Conservation (phyloP, 2,329 filamentous ascomycete genomes). For the Fusarium illudens region DNA sequence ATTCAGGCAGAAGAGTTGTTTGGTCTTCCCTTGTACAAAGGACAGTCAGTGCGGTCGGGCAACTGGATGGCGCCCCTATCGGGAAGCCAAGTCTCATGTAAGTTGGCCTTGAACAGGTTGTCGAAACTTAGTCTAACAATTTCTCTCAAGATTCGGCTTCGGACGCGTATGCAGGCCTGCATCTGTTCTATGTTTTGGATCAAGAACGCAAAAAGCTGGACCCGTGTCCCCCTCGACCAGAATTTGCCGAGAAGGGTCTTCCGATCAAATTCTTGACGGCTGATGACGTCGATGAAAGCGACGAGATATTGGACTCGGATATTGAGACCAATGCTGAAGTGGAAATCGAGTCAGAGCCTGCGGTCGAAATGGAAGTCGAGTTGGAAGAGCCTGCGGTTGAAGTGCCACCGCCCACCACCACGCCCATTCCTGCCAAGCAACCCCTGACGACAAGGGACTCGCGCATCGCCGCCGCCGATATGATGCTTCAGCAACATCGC, state of each 20-base stretch:
- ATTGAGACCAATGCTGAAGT: constrained; percentile 39
- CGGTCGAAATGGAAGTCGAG: neutral
- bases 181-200: constrained; percentile 78
- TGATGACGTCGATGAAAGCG: constrained; percentile 44
- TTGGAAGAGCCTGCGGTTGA: neutral
- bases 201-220: constrained; percentile 70
- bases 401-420: constrained; percentile 1
- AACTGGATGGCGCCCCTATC: constrained; percentile 75
- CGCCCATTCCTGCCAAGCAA: neutral
- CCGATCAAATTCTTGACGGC: constrained; percentile 64
- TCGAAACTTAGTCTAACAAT: constrained; percentile 2
- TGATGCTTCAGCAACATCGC: constrained; percentile 49
- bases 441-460: constrained; percentile 44
- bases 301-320: constrained; percentile 42
- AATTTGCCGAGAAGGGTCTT: constrained; percentile 70
- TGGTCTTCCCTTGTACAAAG: constrained; percentile 79
- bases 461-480: constrained; percentile 55
- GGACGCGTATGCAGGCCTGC: constrained; percentile 81
- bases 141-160: constrained; percentile 72
- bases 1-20: constrained; percentile 76
- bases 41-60: constrained; percentile 71
- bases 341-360: constrained; percentile 4
- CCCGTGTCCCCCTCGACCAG: constrained; percentile 76
- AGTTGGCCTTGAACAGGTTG: constrained; percentile 44
- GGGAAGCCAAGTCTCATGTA: constrained; percentile 74